Evolutionary conservation across 2,329 filamentous ascomycete genomes (phyloP).

Genomic region (Colletotrichum chrysophilum): DNA sequence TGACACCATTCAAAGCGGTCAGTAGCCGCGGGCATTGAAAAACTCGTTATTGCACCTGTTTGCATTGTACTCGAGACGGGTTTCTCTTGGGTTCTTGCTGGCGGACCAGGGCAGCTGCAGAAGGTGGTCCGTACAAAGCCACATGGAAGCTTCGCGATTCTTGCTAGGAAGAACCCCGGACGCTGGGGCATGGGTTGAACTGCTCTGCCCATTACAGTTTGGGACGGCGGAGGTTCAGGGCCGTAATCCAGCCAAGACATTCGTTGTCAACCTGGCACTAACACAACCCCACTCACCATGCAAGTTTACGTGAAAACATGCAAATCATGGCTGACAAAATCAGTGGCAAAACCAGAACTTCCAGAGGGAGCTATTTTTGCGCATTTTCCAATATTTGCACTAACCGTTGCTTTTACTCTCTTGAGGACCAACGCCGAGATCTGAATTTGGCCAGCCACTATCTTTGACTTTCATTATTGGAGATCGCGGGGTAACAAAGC

Average conservation of each 20-base stretch:
- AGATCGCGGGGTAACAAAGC: constrained; percentile 19
- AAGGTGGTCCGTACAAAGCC: neutral
- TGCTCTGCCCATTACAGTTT: neutral
- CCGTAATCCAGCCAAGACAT: neutral
- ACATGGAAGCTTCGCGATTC: constrained; percentile 3
- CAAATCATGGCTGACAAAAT: neutral
- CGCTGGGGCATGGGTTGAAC: neutral
- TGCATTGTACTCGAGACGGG: neutral
- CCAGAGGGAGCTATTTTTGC: rapidly evolving
- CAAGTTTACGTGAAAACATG: neutral
- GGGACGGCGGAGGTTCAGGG: neutral
- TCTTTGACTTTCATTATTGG: neutral
- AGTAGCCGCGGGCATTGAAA: neutral
- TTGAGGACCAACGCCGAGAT: neutral
- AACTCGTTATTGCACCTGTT: neutral
- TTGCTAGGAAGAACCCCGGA: neutral
- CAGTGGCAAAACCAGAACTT: too few species aligned
- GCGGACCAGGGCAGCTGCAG: neutral
- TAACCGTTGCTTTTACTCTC: neutral
- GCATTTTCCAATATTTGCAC: neutral
- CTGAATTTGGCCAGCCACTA: neutral
- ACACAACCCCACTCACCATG: neutral
- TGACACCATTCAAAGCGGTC: neutral
- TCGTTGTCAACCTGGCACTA: neutral
- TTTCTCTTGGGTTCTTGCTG: neutral